Evolutionary conservation across 176 grass and related monocot genomes (phyloP).

Genomic region (Zoysia japonica): DNA sequence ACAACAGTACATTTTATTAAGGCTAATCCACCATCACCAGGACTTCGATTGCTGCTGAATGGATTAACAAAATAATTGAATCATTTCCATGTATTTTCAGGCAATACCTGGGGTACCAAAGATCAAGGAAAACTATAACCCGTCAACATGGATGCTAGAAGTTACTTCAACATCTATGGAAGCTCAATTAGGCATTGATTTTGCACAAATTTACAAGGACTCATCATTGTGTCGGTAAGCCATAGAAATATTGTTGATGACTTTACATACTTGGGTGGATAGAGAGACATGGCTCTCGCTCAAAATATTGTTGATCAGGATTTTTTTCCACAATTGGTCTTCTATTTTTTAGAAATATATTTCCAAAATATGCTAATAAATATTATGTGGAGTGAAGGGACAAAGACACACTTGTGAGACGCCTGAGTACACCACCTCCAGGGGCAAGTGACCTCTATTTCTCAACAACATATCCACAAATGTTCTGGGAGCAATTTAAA

Average conservation of each 20-base stretch:
- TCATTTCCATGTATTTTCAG: slow-evolving; percentile 21
- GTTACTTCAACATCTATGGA: slow-evolving; percentile 67
- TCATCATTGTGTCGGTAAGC: slow-evolving; percentile 60
- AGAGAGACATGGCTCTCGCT: neutral
- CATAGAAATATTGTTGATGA: neutral
- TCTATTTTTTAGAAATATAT: neutral
- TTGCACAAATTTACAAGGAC: slow-evolving; percentile 64
- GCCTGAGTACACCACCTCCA: slow-evolving; percentile 45
- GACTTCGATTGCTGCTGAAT: neutral
- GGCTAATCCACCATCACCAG: neutral
- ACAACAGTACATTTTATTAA: neutral
- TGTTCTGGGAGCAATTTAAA: neutral
- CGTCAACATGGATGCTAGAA: slow-evolving; percentile 87
- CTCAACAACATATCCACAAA: slow-evolving; percentile 60
- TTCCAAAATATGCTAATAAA: neutral
- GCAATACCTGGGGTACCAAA: slow-evolving; percentile 54
- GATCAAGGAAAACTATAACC: slow-evolving; percentile 78
- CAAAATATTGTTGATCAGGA: neutral
- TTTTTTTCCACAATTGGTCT: neutral
- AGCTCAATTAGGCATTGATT: slow-evolving; percentile 54
- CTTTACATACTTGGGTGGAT: neutral
- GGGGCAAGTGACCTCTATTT: slow-evolving; percentile 55
- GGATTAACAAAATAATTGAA: neutral
- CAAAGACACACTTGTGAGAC: slow-evolving; percentile 46
- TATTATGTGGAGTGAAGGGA: slow-evolving; percentile 57